Conservation (phyloP, 2,329 filamentous ascomycete species). For the Xylaria arbuscula region DNA sequence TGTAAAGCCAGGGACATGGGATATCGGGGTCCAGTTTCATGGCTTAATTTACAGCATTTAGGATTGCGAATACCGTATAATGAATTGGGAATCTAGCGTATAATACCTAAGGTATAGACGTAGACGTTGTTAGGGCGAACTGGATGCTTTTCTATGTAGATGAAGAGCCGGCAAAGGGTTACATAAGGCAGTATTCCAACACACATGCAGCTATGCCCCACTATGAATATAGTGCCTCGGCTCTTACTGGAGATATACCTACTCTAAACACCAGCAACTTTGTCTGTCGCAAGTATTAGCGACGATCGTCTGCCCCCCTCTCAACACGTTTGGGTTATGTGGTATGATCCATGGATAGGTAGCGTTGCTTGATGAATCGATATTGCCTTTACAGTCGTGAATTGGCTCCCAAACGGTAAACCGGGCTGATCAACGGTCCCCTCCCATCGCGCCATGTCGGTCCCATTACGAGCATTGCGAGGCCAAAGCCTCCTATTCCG, state of each 20-base stretch:
- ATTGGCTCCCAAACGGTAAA: constrained; percentile 3
- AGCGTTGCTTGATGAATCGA: constrained; percentile 3
- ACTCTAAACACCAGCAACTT: constrained; percentile 1
- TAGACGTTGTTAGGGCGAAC: background rate
- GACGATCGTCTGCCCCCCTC: background rate
- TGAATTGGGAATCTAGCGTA: too few relatives aligned
- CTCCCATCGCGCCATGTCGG: constrained; percentile 38
- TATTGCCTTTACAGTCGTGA: background rate
- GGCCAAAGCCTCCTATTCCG: constrained; percentile 38
- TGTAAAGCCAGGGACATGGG: too few relatives aligned
- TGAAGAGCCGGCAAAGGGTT: too few relatives aligned
- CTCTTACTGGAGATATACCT: background rate
- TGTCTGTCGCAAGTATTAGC: background rate
- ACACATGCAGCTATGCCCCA: too few relatives aligned
- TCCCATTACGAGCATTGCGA: constrained; percentile 38
- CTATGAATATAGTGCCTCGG: constrained; percentile 7
- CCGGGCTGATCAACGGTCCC: constrained; percentile 27
- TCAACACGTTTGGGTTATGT: background rate
- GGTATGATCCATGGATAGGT: background rate
- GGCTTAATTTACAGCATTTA: too few relatives aligned
- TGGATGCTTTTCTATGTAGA: too few relatives aligned
- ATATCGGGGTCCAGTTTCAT: too few relatives aligned
- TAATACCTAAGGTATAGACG: too few relatives aligned
- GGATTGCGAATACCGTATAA: too few relatives aligned
- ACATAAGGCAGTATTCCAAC: too few relatives aligned